These are phyloP conservation scores for Coleophoma eucalyptorum DNA, from an alignment of 2,329 filamentous ascomycete species.

Conservation along the genomic window DNA sequence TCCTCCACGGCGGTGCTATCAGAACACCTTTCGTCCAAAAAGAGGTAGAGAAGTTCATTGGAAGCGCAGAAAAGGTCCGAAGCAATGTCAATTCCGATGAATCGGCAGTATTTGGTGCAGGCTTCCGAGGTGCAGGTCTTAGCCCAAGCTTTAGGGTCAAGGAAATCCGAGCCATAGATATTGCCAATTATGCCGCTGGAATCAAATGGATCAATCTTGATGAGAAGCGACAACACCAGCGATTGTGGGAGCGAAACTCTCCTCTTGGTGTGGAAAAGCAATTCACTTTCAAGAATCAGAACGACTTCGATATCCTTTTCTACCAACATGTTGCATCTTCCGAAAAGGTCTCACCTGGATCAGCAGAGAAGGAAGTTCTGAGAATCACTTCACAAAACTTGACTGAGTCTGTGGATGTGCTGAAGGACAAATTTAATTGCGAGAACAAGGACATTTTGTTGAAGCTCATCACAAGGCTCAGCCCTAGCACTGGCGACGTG, in stretches of 20 bases:
- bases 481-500: constrained; percentile 71
- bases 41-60: constrained; percentile 72
- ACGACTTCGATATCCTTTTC: constrained; percentile 78
- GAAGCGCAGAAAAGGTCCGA: constrained; percentile 73
- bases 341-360: constrained; percentile 35
- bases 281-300: constrained; percentile 74
- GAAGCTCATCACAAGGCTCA: constrained; percentile 73
- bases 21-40: constrained; percentile 94
- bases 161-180: constrained; percentile 84
- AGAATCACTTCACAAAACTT: constrained; percentile 77
- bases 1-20: constrained; percentile 86
- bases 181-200: constrained; percentile 66
- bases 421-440: constrained; percentile 74
- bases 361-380: constrained; percentile 57
- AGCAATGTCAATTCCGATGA: constrained; percentile 97
- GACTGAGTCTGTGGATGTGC: constrained; percentile 73
- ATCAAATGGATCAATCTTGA: constrained; percentile 71
- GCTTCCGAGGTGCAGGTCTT: constrained; percentile 87
- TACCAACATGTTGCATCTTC: constrained; percentile 63
- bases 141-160: constrained; percentile 97
- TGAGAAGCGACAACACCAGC: constrained; percentile 71
- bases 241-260: constrained; percentile 77
- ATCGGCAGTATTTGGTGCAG: constrained; percentile 91
- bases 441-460: constrained; percentile 72
- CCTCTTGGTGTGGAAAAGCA: constrained; percentile 77